phyloP scores from a whole-genome alignment of 2,329 filamentous ascomycete genomes.

The Ophiostoma ips region DNA sequence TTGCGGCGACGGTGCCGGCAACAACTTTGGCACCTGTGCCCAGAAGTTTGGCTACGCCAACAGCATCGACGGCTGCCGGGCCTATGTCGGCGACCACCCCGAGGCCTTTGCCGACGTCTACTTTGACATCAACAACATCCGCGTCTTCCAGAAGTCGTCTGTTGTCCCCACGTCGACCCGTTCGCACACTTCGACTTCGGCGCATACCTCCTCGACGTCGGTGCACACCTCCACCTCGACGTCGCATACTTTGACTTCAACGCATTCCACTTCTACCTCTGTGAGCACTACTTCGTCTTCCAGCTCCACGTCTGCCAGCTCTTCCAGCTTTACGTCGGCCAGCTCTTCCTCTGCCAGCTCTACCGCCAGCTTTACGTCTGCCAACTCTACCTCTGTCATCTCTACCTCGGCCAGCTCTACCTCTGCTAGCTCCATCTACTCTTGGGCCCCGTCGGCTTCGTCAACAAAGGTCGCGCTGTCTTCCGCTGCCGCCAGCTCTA shows the following conservation, averaged over 20 bases:
- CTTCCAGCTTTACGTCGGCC: not conserved
- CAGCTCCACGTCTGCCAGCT: too few species aligned
- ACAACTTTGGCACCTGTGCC: slow-evolving; percentile 13
- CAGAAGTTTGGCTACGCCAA: slow-evolving; percentile 14
- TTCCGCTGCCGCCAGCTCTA: too few species aligned
- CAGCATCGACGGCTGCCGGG: slow-evolving; percentile 17
- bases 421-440: not conserved
- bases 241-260: too few species aligned
- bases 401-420: not conserved
- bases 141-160: slow-evolving; percentile 8
- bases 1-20: slow-evolving; percentile 56
- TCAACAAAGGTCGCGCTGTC: too few species aligned
- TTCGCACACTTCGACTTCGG: too few species aligned
- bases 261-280: too few species aligned
- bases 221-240: too few species aligned
- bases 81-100: slow-evolving; percentile 26
- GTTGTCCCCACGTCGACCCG: not conserved
- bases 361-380: too few species aligned
- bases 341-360: slow-evolving; percentile 5
- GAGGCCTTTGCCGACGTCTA: slow-evolving; percentile 23
- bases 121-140: slow-evolving; percentile 29
- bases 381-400: too few species aligned
- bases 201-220: too few species aligned
- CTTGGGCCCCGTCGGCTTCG: too few species aligned
- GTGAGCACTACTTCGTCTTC: too few species aligned